Conservation (phyloP, 352 stramenopile genomes). For the Phytophthora pini region DNA sequence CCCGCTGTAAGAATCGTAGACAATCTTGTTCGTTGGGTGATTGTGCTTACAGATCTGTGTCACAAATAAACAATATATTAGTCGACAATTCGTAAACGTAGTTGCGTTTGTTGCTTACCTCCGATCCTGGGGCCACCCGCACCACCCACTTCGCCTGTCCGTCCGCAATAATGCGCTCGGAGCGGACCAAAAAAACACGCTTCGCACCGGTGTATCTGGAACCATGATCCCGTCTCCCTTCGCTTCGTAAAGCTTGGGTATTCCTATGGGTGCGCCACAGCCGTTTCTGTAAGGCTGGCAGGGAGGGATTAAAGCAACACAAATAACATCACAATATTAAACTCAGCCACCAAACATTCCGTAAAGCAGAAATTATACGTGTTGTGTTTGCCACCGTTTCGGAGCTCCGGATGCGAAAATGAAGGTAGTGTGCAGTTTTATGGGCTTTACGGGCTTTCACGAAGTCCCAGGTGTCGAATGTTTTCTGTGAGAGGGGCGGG, state of each 20-base stretch:
- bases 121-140: background rate
- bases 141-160: background rate
- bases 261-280: conserved; percentile 6
- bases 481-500: background rate
- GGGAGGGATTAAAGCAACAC: background rate
- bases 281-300: background rate
- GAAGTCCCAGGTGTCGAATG: conserved; percentile 1
- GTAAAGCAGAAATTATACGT: background rate
- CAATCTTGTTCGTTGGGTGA: background rate
- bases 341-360: background rate
- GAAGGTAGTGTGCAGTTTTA: background rate
- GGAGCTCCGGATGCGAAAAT: conserved; percentile 6
- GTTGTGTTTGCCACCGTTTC: background rate
- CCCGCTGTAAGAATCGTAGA: background rate
- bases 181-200: background rate
- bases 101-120: background rate
- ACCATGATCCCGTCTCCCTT: background rate
- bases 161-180: background rate
- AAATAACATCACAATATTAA: background rate
- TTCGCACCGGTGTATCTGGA: conserved; percentile 4
- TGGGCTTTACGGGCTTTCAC: background rate
- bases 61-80: background rate
- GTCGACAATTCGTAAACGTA: background rate
- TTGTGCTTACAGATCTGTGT: background rate
- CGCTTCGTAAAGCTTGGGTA: conserved; percentile 1